phyloP scores from a whole-genome alignment of 2,329 filamentous ascomycete genomes.

The Penicillium sp. region DNA sequence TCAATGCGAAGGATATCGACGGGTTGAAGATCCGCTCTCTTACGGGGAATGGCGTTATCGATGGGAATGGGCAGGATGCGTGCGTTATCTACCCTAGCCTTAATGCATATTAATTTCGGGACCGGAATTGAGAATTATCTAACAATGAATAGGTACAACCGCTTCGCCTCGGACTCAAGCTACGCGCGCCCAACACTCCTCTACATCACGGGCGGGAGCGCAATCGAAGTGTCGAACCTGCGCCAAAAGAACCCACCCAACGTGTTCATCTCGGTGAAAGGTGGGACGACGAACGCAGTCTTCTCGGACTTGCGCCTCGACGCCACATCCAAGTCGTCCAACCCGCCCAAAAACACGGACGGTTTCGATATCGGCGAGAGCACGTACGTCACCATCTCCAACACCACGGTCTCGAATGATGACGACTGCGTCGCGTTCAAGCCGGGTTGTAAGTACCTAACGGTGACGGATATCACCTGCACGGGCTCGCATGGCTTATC shows the following conservation, averaged over 20 bases:
- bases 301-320: slow-evolving; percentile 47
- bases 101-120: too few relatives aligned
- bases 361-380: slow-evolving; percentile 50
- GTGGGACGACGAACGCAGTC: slow-evolving; percentile 39
- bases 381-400: slow-evolving; percentile 43
- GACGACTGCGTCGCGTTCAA: slow-evolving; percentile 55
- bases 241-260: slow-evolving; percentile 51
- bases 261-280: slow-evolving; percentile 50
- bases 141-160: slow-evolving; percentile 36
- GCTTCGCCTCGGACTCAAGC: slow-evolving; percentile 44
- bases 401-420: slow-evolving; percentile 47
- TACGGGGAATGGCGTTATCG: slow-evolving; percentile 49
- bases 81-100: slow-evolving; percentile 13
- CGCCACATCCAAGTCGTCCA: slow-evolving; percentile 46
- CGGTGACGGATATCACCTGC: slow-evolving; percentile 50
- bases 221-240: slow-evolving; percentile 46
- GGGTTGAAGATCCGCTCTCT: slow-evolving; percentile 48
- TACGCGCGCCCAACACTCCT: slow-evolving; percentile 50
- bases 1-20: slow-evolving; percentile 44
- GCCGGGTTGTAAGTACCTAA: slow-evolving; percentile 45
- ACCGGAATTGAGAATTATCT: too few relatives aligned
- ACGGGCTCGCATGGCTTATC: slow-evolving; percentile 54
- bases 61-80: slow-evolving; percentile 54
- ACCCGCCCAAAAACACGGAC: slow-evolving; percentile 49
- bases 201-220: slow-evolving; percentile 45